phyloP scores from a whole-genome alignment of 1,284 basidiomycete species.

The Jaminaea rosea region DNA sequence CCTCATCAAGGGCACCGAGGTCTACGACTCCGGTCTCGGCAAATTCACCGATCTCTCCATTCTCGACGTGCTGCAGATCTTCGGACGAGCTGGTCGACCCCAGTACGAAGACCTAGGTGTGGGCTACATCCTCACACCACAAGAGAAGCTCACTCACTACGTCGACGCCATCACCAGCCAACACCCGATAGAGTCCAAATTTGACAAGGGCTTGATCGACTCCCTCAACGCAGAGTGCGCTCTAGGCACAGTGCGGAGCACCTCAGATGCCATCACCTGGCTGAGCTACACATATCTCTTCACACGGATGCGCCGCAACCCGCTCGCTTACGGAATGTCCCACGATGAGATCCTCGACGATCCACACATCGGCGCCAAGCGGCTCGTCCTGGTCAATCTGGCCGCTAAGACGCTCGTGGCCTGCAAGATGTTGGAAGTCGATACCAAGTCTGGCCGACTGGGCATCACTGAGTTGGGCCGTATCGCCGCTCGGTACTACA shows the following conservation, averaged over 20 bases:
- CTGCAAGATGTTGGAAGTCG: conserved; percentile 74
- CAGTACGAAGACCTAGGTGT: conserved; percentile 91
- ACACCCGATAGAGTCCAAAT: conserved; percentile 90
- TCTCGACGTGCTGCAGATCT: conserved; percentile 89
- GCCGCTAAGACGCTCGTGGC: conserved; percentile 67
- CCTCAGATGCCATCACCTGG: conserved; percentile 85
- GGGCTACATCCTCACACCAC: conserved; percentile 89
- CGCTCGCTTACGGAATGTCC: conserved; percentile 75
- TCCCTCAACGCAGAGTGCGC: conserved; percentile 91
- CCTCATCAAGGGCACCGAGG: conserved; percentile 94
- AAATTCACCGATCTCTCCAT: conserved; percentile 83
- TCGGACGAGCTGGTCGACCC: conserved; percentile 92
- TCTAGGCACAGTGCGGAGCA: conserved; percentile 82
- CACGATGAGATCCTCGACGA: conserved; percentile 67
- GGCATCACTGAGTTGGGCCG: conserved; percentile 77
- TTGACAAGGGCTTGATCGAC: conserved; percentile 77
- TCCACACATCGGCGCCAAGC: conserved; percentile 65
- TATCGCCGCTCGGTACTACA: conserved; percentile 94
- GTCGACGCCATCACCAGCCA: conserved; percentile 75
- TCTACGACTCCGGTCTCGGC: conserved; percentile 57
- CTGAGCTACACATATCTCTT: conserved; percentile 95
- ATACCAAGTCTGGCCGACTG: conserved; percentile 59
- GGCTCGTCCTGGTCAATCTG: conserved; percentile 62
- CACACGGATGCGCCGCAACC: conserved; percentile 89
- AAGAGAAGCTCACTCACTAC: conserved; percentile 88